Evolutionary conservation across 768 basidiomycete genomes (phyloP).

Genomic region (Hypholoma fasciculare): DNA sequence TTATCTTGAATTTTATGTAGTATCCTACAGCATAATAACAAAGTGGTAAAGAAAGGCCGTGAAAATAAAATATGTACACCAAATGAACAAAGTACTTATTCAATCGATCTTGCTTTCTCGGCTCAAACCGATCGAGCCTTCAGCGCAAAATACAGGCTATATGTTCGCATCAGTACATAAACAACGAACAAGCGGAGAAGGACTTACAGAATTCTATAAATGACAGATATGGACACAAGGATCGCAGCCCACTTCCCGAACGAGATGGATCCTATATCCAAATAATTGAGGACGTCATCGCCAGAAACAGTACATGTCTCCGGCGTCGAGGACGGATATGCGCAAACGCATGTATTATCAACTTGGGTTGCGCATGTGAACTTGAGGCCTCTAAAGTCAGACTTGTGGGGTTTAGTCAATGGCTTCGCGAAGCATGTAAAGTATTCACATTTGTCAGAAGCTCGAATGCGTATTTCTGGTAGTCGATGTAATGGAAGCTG

Average conservation of each 20-base stretch:
- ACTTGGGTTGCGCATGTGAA: slow-evolving; percentile 39
- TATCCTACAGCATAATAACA: too few relatives aligned
- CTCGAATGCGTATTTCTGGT: slow-evolving; percentile 46
- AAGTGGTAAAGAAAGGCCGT: too few relatives aligned
- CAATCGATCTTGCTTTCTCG: too few relatives aligned
- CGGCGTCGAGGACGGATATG: slow-evolving; percentile 48
- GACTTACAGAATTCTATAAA: slow-evolving; percentile 45
- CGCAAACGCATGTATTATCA: slow-evolving; percentile 43
- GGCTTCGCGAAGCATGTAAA: neutral
- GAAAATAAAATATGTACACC: too few relatives aligned
- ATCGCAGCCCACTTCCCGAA: slow-evolving; percentile 48
- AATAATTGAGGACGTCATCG: slow-evolving; percentile 46
- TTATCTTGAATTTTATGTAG: too few relatives aligned
- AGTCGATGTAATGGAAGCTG: slow-evolving; percentile 57
- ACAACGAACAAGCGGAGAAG: neutral
- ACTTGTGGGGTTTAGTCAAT: slow-evolving; percentile 28
- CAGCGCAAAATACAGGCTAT: slow-evolving; percentile 18
- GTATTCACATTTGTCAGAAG: slow-evolving; percentile 34
- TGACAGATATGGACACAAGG: slow-evolving; percentile 42
- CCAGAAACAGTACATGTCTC: slow-evolving; percentile 47
- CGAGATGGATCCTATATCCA: slow-evolving; percentile 43
- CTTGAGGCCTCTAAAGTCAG: slow-evolving; percentile 46
- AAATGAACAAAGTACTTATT: too few relatives aligned
- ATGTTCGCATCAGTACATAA: neutral
- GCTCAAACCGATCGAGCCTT: slow-evolving; percentile 12